phyloP scores from a whole-genome alignment of 495 filamentous ascomycete species.

The Letharia lupina region DNA sequence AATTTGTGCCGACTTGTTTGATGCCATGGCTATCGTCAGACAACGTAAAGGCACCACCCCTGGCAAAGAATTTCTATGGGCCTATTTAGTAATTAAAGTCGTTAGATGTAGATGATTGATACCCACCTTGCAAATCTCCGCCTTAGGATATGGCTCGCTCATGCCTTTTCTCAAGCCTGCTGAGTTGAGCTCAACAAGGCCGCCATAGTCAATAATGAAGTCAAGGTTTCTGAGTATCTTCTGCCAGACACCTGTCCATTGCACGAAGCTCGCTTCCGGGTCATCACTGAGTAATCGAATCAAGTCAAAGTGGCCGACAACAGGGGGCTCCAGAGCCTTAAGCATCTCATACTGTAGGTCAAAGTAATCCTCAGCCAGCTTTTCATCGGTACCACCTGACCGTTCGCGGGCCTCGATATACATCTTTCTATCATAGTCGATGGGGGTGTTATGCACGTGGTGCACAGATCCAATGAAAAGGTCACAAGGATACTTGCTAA shows the following conservation, averaged over 20 bases:
- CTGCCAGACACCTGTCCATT: slow-evolving; percentile 58
- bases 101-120: neutral
- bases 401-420: slow-evolving; percentile 55
- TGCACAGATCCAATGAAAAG: slow-evolving; percentile 89
- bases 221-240: slow-evolving; percentile 64
- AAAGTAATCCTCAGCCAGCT: slow-evolving; percentile 71
- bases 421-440: slow-evolving; percentile 68
- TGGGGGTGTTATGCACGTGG: slow-evolving; percentile 76
- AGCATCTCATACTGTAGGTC: slow-evolving; percentile 82
- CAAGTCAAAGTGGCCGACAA: slow-evolving; percentile 92
- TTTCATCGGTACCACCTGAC: slow-evolving; percentile 59
- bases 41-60: slow-evolving; percentile 74
- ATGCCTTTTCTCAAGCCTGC: slow-evolving; percentile 82
- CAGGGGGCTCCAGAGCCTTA: slow-evolving; percentile 55
- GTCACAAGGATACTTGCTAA: slow-evolving; percentile 58
- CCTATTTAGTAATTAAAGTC: slow-evolving; percentile 5
- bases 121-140: slow-evolving; percentile 67
- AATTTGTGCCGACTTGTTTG: slow-evolving; percentile 68
- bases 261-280: slow-evolving; percentile 48
- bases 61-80: slow-evolving; percentile 45
- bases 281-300: slow-evolving; percentile 70
- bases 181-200: slow-evolving; percentile 82
- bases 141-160: slow-evolving; percentile 78
- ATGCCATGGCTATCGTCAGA: slow-evolving; percentile 88
- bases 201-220: slow-evolving; percentile 61